Conservation (phyloP, 1,284 basidiomycete genomes). For the Stereum hirsutum region DNA sequence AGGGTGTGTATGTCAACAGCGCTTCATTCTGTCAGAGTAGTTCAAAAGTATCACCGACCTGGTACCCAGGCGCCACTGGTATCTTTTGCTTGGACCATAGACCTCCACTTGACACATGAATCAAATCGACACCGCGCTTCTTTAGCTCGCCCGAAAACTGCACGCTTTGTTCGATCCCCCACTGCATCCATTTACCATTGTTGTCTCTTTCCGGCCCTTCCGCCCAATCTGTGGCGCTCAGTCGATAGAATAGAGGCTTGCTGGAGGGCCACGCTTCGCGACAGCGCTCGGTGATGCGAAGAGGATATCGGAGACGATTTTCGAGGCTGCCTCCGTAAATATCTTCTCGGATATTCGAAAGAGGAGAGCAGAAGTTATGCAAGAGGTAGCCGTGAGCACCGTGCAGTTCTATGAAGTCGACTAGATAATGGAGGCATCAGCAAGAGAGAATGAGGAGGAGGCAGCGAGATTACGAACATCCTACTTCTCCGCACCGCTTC, state of each 20-base stretch:
- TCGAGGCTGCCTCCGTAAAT: conserved; percentile 67
- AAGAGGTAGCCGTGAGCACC: conserved; percentile 62
- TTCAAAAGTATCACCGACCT: conserved; percentile 37
- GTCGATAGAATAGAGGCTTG: conserved; percentile 67
- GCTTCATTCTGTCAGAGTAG: background rate
- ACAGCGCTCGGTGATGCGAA: conserved; percentile 44
- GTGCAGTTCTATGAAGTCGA: conserved; percentile 81
- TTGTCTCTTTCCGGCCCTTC: conserved; percentile 54
- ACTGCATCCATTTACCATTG: conserved; percentile 53
- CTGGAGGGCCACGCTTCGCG: conserved; percentile 44
- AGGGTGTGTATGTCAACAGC: background rate
- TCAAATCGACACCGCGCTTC: conserved; percentile 59
- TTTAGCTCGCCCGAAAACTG: conserved; percentile 46
- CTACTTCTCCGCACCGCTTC: conserved; percentile 49
- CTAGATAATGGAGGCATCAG: conserved; percentile 20
- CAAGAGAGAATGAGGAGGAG: conserved; percentile 1
- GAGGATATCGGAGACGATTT: conserved; percentile 62
- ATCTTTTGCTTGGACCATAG: conserved; percentile 59
- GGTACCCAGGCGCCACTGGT: conserved; percentile 51
- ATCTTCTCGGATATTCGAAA: conserved; percentile 66
- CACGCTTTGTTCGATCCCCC: conserved; percentile 74
- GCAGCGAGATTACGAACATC: conserved; percentile 39
- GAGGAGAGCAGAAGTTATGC: conserved; percentile 57
- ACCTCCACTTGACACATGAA: conserved; percentile 66
- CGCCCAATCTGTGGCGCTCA: conserved; percentile 76